These are phyloP conservation scores for Entomortierella parvispora DNA, from an alignment of 192 early-diverging fungal species.

Conservation along the genomic window DNA sequence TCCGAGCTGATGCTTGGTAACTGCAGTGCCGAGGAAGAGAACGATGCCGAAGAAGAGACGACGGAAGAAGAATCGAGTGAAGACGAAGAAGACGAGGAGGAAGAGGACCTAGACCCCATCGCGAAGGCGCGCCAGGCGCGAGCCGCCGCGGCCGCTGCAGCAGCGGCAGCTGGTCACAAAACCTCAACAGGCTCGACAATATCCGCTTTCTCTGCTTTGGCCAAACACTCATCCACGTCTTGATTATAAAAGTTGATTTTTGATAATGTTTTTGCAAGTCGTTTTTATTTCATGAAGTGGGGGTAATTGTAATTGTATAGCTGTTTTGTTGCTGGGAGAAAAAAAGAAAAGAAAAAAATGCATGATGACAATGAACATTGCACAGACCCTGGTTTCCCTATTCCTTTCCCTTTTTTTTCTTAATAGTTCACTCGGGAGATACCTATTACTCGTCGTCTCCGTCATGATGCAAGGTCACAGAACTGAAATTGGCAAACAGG, in stretches of 20 bases:
- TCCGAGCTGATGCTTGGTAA: not conserved
- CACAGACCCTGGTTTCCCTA: too few relatives aligned
- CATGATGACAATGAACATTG: too few relatives aligned
- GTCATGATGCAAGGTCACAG: constrained; percentile 68
- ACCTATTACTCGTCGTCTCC: constrained; percentile 59
- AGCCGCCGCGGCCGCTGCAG: constrained; percentile 6
- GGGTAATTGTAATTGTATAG: too few relatives aligned
- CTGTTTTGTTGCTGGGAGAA: not conserved
- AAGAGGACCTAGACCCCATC: constrained; percentile 41
- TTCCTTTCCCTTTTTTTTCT: not conserved
- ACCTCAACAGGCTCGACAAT: constrained; percentile 24
- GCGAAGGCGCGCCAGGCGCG: constrained; percentile 37
- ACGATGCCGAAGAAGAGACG: not conserved
- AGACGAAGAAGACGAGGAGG: not conserved
- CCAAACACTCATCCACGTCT: constrained; percentile 19
- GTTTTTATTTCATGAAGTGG: too few relatives aligned
- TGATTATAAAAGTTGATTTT: constrained; percentile 9
- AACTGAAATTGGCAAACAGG: constrained; percentile 72
- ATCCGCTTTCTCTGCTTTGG: constrained; percentile 34
- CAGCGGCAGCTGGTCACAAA: not conserved
- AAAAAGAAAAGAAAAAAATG: not conserved
- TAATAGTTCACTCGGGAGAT: not conserved
- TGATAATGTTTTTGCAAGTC: not conserved
- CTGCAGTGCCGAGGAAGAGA: not conserved
- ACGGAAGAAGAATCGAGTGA: constrained; percentile 13